A percentile compares a stretch with the other conserved stretches of the same genome.
Conservation (phyloP, 805 yeast genomes). For the Metschnikowia anglica region DNA sequence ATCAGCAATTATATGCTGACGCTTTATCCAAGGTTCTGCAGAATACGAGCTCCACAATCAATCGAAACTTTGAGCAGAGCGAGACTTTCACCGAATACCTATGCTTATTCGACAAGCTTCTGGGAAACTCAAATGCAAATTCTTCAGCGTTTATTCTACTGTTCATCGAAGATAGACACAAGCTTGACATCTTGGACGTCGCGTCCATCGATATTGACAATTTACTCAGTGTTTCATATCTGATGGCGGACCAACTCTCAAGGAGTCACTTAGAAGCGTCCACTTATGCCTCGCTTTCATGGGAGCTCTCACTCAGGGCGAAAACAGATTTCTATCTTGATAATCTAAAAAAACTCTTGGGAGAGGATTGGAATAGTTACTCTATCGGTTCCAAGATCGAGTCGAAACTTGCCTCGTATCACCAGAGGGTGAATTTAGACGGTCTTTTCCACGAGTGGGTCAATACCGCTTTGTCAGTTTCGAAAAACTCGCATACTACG, state of each 20-base stretch:
- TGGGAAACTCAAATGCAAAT: conserved; percentile 8
- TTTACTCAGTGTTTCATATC: conserved; percentile 7
- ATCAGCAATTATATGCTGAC: conserved; percentile 28
- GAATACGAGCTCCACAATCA: conserved; percentile 25
- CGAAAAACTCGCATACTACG: not conserved
- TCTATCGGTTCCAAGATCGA: conserved; percentile 58
- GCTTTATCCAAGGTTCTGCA: conserved; percentile 25
- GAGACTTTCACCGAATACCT: conserved; percentile 29
- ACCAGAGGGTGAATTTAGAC: conserved; percentile 46
- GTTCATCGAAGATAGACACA: conserved; percentile 38
- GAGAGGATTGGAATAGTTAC: conserved; percentile 38
- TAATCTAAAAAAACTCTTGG: conserved; percentile 28
- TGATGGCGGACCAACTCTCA: not conserved
- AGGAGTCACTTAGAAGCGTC: not conserved
- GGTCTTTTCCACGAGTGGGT: conserved; percentile 52
- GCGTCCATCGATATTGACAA: conserved; percentile 29
- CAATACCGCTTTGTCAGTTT: conserved; percentile 8
- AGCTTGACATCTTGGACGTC: conserved; percentile 30
- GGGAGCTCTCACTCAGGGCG: conserved; percentile 9
- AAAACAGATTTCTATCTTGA: conserved; percentile 28
- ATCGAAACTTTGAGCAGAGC: conserved; percentile 28
- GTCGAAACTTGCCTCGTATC: conserved; percentile 46
- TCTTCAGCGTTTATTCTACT: conserved; percentile 15
- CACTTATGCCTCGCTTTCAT: not conserved
- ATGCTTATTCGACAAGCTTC: conserved; percentile 26